phyloP scores from a whole-genome alignment of 495 filamentous ascomycete genomes.

The Hypoxylon rickii region DNA sequence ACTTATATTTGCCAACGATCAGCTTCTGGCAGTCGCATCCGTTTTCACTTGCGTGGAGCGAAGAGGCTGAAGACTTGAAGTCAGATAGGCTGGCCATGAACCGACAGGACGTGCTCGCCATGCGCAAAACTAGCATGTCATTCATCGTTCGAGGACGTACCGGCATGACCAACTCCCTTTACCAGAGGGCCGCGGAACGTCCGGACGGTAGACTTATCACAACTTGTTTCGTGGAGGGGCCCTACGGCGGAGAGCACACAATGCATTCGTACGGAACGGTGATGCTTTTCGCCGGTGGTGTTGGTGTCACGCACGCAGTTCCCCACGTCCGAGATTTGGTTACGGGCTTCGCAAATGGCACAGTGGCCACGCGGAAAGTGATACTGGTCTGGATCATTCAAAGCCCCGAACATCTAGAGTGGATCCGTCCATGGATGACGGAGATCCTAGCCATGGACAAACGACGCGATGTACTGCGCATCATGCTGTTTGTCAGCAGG shows the following conservation, averaged over 20 bases:
- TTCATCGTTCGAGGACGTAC: slow-evolving; percentile 78
- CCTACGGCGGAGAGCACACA: slow-evolving; percentile 72
- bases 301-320: slow-evolving; percentile 88
- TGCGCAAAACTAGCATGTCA: slow-evolving; percentile 68
- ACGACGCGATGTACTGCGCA: slow-evolving; percentile 78
- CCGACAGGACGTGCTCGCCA: slow-evolving; percentile 60
- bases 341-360: slow-evolving; percentile 66
- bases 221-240: slow-evolving; percentile 75
- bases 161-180: slow-evolving; percentile 80
- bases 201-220: slow-evolving; percentile 64
- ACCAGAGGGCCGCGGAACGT: slow-evolving; percentile 64
- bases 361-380: slow-evolving; percentile 76
- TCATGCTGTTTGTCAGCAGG: slow-evolving; percentile 88
- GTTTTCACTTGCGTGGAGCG: slow-evolving; percentile 69
- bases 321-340: slow-evolving; percentile 77
- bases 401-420: slow-evolving; percentile 84
- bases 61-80: slow-evolving; percentile 53
- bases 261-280: slow-evolving; percentile 83
- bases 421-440: slow-evolving; percentile 96
- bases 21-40: slow-evolving; percentile 72
- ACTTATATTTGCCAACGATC: slow-evolving; percentile 77
- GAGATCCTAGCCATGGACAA: slow-evolving; percentile 82
- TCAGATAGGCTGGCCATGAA: slow-evolving; percentile 59
- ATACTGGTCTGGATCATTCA: slow-evolving; percentile 91
- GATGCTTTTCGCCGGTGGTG: slow-evolving; percentile 83